These are phyloP conservation scores for Pharnaceum exiguum DNA, from an alignment of 148 eudicot species.

Conservation along the genomic window DNA sequence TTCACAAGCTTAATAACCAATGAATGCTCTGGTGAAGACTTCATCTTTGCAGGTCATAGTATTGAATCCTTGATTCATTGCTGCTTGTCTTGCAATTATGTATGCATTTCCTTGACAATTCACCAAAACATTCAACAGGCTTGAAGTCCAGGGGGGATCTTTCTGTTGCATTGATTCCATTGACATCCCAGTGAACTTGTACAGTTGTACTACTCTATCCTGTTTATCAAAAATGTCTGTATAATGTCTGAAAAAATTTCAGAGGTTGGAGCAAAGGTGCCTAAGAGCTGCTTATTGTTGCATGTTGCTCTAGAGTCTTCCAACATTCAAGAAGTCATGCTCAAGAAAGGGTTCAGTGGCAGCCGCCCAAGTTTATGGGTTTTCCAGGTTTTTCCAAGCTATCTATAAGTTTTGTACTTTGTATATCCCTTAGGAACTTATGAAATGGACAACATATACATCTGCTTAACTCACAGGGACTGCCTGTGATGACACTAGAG, in stretches of 20 bases:
- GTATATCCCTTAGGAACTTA: background rate
- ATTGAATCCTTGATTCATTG: no score
- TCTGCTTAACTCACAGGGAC: constrained; percentile 52
- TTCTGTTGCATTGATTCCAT: no score
- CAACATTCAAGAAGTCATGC: constrained; percentile 45
- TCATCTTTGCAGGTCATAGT: no score
- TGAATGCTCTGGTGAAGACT: no score
- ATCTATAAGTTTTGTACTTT: background rate
- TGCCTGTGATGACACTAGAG: constrained; percentile 53
- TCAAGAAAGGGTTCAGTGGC: constrained; percentile 64
- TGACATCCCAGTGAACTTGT: no score
- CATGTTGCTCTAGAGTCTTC: constrained; percentile 61
- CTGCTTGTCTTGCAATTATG: no score
- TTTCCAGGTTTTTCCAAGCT: constrained; percentile 54
- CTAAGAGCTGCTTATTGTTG: constrained; percentile 55
- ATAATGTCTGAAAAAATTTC: constrained; percentile 15
- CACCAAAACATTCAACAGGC: no score
- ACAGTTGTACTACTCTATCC: no score
- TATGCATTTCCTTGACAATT: no score
- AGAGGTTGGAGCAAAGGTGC: constrained; percentile 79
- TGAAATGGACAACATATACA: background rate
- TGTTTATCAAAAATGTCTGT: constrained; percentile 11
- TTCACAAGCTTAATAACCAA: no score
- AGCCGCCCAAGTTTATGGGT: constrained; percentile 76
- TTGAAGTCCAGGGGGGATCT: no score